Base-by-base conservation (phyloP, 1,284 basidiomycete species). In the Xerocomus amazonicus region DNA sequence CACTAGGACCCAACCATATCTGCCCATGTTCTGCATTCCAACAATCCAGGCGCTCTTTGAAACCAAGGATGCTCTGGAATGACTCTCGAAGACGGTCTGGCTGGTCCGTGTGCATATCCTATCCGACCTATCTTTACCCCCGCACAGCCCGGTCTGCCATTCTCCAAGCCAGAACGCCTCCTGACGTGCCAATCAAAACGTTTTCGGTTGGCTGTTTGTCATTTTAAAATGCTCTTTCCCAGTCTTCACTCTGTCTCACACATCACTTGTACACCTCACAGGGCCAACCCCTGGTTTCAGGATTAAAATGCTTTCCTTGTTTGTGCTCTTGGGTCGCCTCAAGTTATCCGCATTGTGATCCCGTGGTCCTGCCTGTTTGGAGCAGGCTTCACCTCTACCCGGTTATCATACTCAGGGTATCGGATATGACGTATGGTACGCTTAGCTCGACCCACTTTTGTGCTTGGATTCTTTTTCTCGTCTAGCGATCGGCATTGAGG, bases 101-200 rank as follows among this genome's bases (percentile, higher is more conserved):
- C 17, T 28, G 16, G 27, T 31, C n/a, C 16, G 3, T 13, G 13
- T 40, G n/a, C 9, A 36, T 26, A 10, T 33, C 10, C 19, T 26
- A 10, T 33, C 10, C 19, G n/a, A 14, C 16, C 16, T 16, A 38
- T 12, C 14, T 34, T 35, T 14, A 34, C 36, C 35, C 7, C 32
- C 40, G 16, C 32, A 13, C 40, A 0, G 17, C 13, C 14, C 4
- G 7, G 23, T 32, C n/a, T 45, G 16, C 33, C 32, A 32, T 44
- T 27, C 23, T 12, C 28, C 19, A 23, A 23, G 19, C 19, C 14
- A 17, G 31, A 40, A 33, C 38, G 29, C 35, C 34, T 43, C 47
- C 29, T 9, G 26, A 44, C 61, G 62, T 50, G 50, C 59, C 51
- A 45, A 57, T 57, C 46, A 61, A 61, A 59, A 57, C 61, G 57